phyloP scores from a whole-genome alignment of 805 yeast genomes.

The Saturnispora sanitii region DNA sequence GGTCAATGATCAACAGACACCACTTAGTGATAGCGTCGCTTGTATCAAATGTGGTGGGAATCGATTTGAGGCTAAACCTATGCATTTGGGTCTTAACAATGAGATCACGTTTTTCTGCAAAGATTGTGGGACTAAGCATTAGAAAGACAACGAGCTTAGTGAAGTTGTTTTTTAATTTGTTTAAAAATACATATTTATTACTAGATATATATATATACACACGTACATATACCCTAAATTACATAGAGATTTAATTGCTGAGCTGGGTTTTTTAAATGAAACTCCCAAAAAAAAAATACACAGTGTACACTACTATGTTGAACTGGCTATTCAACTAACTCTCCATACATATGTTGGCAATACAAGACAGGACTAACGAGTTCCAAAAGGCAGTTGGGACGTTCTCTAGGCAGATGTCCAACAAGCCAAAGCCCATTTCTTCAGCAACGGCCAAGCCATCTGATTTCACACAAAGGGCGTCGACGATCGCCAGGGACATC shows the following conservation, averaged over 20 bases:
- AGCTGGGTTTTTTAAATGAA: too few species aligned
- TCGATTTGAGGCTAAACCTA: constrained; percentile 20
- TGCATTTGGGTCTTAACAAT: constrained; percentile 12
- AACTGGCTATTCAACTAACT: too few species aligned
- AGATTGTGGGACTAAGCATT: constrained; percentile 18
- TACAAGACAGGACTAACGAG: constrained; percentile 83
- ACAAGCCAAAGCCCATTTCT: not conserved
- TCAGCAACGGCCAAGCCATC: constrained; percentile 12
- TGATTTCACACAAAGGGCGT: constrained; percentile 63
- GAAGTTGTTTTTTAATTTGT: not conserved
- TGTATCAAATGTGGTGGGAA: constrained; percentile 19
- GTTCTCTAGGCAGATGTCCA: constrained; percentile 39
- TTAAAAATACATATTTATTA: too few species aligned
- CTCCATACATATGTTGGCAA: constrained; percentile 19
- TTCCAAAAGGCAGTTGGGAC: constrained; percentile 85
- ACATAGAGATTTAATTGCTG: too few species aligned
- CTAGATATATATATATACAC: too few species aligned
- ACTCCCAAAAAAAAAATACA: too few species aligned
- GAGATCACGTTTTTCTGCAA: constrained; percentile 22
- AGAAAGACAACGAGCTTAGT: not conserved
- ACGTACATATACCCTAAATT: too few species aligned
- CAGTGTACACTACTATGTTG: too few species aligned
- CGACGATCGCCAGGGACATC: constrained; percentile 79
- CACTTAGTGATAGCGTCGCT: not conserved
- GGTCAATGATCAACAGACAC: not conserved